phyloP scores from a whole-genome alignment of 768 basidiomycete species.

The Agaricus blazei region DNA sequence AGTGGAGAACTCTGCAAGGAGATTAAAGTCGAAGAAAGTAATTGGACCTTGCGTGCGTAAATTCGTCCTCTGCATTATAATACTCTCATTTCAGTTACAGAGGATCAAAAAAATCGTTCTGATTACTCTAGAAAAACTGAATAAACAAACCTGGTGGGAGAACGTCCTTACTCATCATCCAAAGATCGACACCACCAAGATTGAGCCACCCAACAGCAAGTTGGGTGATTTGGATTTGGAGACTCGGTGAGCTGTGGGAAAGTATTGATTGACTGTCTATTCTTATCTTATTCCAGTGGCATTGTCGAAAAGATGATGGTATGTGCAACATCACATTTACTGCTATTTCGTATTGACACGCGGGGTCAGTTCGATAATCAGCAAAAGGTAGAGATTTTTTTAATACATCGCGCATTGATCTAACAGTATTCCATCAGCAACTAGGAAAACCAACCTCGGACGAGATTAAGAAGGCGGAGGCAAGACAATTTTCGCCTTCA shows the following conservation, averaged over 20 bases:
- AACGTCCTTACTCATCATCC: slow-evolving; percentile 93
- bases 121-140: slow-evolving; percentile 83
- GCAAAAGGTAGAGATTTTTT: slow-evolving; percentile 47
- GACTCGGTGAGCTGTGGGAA: slow-evolving; percentile 58
- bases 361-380: slow-evolving; percentile 66
- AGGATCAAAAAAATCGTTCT: slow-evolving; percentile 70
- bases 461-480: slow-evolving; percentile 90
- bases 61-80: neutral
- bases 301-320: slow-evolving; percentile 99
- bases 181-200: slow-evolving; percentile 95
- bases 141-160: slow-evolving; percentile 95
- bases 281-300: slow-evolving; percentile 43
- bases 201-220: slow-evolving; percentile 92
- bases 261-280: neutral
- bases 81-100: slow-evolving; percentile 30
- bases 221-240: slow-evolving; percentile 95
- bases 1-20: slow-evolving; percentile 90
- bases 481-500: slow-evolving; percentile 6
- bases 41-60: slow-evolving; percentile 85
- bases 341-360: slow-evolving; percentile 1
- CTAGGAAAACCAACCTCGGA: slow-evolving; percentile 95
- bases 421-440: slow-evolving; percentile 46
- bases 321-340: slow-evolving; percentile 22
- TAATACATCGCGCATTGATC: neutral
- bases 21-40: slow-evolving; percentile 94